These are phyloP conservation scores for Rubia balearica DNA, from an alignment of 305 asterid genomes.

Conservation along the genomic window DNA sequence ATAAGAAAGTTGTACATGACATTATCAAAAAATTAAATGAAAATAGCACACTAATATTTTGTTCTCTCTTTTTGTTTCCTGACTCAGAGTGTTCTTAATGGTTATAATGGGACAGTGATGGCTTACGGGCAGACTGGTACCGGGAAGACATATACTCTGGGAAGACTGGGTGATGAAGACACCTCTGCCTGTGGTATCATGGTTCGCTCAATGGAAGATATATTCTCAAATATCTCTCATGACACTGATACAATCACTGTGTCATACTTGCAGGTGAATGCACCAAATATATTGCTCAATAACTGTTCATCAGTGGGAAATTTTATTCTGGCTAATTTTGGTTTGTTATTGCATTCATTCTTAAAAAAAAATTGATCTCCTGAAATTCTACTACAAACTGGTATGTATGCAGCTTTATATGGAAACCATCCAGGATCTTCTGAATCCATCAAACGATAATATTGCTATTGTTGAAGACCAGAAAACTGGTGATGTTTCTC, in stretches of 20 bases:
- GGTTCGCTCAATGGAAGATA: slow-evolving; percentile 98
- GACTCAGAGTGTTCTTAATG: slow-evolving; percentile 85
- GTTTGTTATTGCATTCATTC: not conserved
- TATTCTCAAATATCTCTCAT: slow-evolving; percentile 65
- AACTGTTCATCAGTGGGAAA: slow-evolving; percentile 11
- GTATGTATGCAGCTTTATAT: slow-evolving; percentile 71
- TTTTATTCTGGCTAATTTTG: slow-evolving; percentile 11
- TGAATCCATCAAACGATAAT: slow-evolving; percentile 87
- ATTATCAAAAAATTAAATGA: not conserved
- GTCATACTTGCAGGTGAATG: slow-evolving; percentile 87
- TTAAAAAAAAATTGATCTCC: slow-evolving; percentile 15
- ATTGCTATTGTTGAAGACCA: slow-evolving; percentile 93
- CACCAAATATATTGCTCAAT: slow-evolving; percentile 17
- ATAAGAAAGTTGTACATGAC: not conserved
- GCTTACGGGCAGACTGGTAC: slow-evolving; percentile 99
- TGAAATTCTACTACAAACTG: slow-evolving; percentile 20
- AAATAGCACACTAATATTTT: not conserved
- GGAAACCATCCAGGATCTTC: slow-evolving; percentile 95
- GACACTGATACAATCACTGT: slow-evolving; percentile 75
- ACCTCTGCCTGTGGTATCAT: slow-evolving; percentile 96
- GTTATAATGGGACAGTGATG: slow-evolving; percentile 98
- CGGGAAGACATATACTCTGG: slow-evolving; percentile 96
- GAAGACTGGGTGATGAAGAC: slow-evolving; percentile 93
- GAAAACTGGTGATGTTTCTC: slow-evolving; percentile 87
- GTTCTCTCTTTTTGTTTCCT: slow-evolving; percentile 12